Evolutionary conservation across 257 asterid genomes (phyloP).

Genomic region (Dorcoceras hygrometricum): DNA sequence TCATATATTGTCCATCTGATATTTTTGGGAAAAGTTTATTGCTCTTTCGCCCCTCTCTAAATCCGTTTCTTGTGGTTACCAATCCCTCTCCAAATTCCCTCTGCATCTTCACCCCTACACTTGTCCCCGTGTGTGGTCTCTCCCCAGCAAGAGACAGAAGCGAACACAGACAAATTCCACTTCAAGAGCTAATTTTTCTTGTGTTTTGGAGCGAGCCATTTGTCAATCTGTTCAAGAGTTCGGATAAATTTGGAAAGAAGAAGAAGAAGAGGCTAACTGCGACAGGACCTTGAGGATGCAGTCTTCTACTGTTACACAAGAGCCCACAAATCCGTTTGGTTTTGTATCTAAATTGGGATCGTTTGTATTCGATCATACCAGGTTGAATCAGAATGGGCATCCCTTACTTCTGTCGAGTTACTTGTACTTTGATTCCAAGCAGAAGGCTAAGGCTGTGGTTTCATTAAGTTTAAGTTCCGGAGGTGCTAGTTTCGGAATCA

Average conservation of each 20-base stretch:
- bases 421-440: slow-evolving; percentile 51
- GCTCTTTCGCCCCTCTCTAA: slow-evolving; percentile 21
- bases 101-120: slow-evolving; percentile 21
- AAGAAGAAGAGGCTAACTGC: neutral
- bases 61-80: slow-evolving; percentile 58
- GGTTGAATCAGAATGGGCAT: slow-evolving; percentile 31
- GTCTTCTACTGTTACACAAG: slow-evolving; percentile 68
- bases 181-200: slow-evolving; percentile 18
- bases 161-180: neutral
- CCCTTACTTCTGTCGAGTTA: slow-evolving; percentile 37
- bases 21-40: neutral
- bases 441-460: slow-evolving; percentile 48
- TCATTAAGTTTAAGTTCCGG: slow-evolving; percentile 60
- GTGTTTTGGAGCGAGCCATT: slow-evolving; percentile 26
- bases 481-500: slow-evolving; percentile 56
- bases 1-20: neutral
- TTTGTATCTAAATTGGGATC: slow-evolving; percentile 57
- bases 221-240: slow-evolving; percentile 18
- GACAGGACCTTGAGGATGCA: slow-evolving; percentile 44
- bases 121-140: neutral
- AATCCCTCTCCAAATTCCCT: slow-evolving; percentile 38
- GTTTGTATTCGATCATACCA: slow-evolving; percentile 40
- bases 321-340: slow-evolving; percentile 47
- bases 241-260: neutral
- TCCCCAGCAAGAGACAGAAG: slow-evolving; percentile 27